These are phyloP conservation scores for Pseudonitzschia multiseries DNA, from an alignment of 108 stramenopile genomes.

Conservation along the genomic window DNA sequence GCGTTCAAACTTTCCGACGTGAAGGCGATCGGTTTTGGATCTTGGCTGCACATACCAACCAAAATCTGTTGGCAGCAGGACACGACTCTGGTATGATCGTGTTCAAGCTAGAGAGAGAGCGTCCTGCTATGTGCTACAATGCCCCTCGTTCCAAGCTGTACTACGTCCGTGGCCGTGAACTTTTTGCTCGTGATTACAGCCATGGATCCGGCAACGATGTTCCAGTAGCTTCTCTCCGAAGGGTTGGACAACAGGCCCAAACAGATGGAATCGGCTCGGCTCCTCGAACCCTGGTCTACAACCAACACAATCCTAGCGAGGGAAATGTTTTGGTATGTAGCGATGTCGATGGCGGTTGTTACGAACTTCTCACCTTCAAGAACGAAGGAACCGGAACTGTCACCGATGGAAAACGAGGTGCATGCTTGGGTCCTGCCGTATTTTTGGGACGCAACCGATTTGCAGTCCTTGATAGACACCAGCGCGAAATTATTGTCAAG, in stretches of 20 bases:
- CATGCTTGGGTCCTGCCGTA: constrained; percentile 89
- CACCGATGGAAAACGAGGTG: constrained; percentile 91
- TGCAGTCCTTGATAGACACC: constrained; percentile 91
- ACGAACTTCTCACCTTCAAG: constrained; percentile 94
- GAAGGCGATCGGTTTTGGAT: constrained; percentile 99
- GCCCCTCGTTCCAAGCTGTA: constrained; percentile 78
- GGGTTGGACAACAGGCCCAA: constrained; percentile 90
- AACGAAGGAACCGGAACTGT: constrained; percentile 72
- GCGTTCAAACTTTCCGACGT: constrained; percentile 97
- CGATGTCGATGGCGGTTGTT: constrained; percentile 93
- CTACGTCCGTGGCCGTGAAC: constrained; percentile 95
- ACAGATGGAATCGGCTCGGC: constrained; percentile 91
- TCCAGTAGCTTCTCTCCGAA: constrained; percentile 87
- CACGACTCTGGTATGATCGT: constrained; percentile 99
- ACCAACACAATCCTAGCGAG: constrained; percentile 92
- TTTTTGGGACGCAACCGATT: constrained; percentile 96
- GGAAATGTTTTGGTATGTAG: constrained; percentile 90
- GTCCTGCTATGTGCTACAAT: constrained; percentile 85
- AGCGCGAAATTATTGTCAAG: constrained; percentile 93
- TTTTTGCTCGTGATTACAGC: constrained; percentile 91
- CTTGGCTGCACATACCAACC: constrained; percentile 88
- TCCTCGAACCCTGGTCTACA: constrained; percentile 92
- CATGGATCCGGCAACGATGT: constrained; percentile 82
- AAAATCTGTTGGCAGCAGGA: constrained; percentile 98
- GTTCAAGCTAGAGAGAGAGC: constrained; percentile 98